Base-by-base conservation (phyloP, 2,329 filamentous ascomycete species). In the Xylaria multiplex region DNA sequence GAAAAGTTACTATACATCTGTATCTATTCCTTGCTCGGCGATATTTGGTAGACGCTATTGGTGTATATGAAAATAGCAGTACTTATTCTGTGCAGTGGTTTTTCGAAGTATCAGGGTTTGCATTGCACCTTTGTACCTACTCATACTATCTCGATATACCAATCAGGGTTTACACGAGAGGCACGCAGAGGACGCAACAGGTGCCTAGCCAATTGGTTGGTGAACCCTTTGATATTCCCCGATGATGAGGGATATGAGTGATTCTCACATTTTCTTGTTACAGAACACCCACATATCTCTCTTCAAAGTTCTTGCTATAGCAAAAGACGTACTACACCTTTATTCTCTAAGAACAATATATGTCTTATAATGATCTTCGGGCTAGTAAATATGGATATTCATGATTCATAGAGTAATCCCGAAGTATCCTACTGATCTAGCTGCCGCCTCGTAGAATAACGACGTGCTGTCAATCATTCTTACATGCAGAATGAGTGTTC, bases 131-230 rank as follows among this genome's bases (percentile, higher is more conserved):
- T n/a, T 19, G 6, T 30, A 49, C 43, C 11, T 19, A 63, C 35
- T 8, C 11, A 14, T 13, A 14, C 7, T 40, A 40, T 58, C 16
- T n/a, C 27, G 32, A 6, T 19, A 53, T 46, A 42, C 45, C 45
- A 65, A 45, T 52, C 52, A 59, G 37, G 27, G 24, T 24, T 55
- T 43, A 49, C 27, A 42, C 30, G 13, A 59, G 46, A 54, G 42
- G 24, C 58, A 54, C 46, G 46, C 46, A 54, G 64, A 43, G 43
- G 32, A 49, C 35, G 30, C 32, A 61, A 62, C n/a, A 46, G 11
- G 13, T 24, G 46, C 45, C 52, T 49, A 16, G 16, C 6, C 22
- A 65, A 32, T 32, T 22, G 43, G 52, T 27, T 45, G 16, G 32
- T 35, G 53, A 24, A 9, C 46, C 42, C 27, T 19, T 27, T 57